A percentile compares a stretch with the other conserved stretches of the same genome.
Evolutionary conservation across 2,329 filamentous ascomycete genomes (phyloP).

Genomic region (Pseudogymnoascus sp.): DNA sequence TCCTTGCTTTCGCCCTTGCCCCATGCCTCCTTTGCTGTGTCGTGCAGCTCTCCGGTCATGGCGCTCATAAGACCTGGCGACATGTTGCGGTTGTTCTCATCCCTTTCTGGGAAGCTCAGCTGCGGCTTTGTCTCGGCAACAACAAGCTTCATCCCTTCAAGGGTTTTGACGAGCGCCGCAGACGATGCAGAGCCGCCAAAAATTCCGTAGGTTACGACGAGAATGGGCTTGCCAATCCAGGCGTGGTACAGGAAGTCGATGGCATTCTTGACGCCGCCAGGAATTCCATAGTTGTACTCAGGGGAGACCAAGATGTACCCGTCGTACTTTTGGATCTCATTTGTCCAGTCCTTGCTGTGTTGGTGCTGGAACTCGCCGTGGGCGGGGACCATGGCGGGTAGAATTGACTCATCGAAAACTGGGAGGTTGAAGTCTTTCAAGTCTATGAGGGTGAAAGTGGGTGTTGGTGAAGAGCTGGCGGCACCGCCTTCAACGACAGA

Average conservation of each 20-base stretch:
- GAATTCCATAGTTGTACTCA: constrained; percentile 49
- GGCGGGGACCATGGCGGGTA: constrained; percentile 33
- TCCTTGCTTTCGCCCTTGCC: background rate
- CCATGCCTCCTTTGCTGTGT: background rate
- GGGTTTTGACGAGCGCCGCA: constrained; percentile 23
- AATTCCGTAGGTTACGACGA: constrained; percentile 47
- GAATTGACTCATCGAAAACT: constrained; percentile 36
- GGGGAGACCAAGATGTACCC: constrained; percentile 43
- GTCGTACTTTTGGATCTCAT: constrained; percentile 35
- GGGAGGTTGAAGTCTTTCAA: constrained; percentile 35
- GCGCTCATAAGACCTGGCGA: background rate
- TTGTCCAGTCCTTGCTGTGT: constrained; percentile 39
- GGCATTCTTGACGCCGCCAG: constrained; percentile 51
- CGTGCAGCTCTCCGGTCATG: background rate
- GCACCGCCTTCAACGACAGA: constrained; percentile 21
- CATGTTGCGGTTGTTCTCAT: constrained; percentile 9
- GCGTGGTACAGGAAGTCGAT: constrained; percentile 54
- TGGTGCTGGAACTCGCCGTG: constrained; percentile 31
- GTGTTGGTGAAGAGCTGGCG: constrained; percentile 12
- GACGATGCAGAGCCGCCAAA: constrained; percentile 31
- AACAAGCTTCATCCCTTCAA: constrained; percentile 26
- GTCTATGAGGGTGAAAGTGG: constrained; percentile 29
- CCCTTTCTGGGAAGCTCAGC: constrained; percentile 23
- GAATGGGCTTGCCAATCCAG: constrained; percentile 46
- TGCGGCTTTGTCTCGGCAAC: constrained; percentile 27